These are phyloP conservation scores for Avena eriantha DNA, from an alignment of 176 grass and related monocot species.

Conservation along the genomic window DNA sequence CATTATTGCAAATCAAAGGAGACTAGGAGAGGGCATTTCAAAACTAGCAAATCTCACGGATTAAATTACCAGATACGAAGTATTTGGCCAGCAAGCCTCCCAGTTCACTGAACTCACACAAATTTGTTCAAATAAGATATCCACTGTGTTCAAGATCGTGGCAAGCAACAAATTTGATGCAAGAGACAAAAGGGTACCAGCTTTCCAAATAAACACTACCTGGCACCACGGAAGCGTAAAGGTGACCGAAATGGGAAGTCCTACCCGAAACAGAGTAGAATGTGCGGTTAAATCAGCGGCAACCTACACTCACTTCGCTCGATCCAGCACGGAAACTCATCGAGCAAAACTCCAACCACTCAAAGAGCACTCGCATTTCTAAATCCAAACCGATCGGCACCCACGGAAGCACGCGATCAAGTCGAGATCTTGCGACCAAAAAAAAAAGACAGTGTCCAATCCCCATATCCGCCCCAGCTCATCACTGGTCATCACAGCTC, in stretches of 20 bases:
- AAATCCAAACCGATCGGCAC: neutral
- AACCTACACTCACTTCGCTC: constrained; percentile 6
- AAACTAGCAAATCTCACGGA: neutral
- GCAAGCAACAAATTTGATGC: neutral
- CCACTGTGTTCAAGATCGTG: neutral
- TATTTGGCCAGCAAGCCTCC: constrained; percentile 28
- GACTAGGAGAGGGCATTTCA: neutral
- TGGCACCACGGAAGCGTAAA: neutral
- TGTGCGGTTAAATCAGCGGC: neutral
- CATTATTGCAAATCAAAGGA: constrained; percentile 9
- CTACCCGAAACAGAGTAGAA: neutral
- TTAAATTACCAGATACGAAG: neutral
- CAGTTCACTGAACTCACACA: neutral
- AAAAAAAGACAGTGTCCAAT: neutral
- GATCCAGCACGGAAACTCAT: constrained; percentile 10
- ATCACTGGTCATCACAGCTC: neutral
- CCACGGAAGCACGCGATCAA: neutral
- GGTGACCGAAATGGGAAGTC: neutral
- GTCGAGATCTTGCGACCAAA: constrained; percentile 32
- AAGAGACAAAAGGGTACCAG: neutral
- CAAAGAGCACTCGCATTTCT: neutral
- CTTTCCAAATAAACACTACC: neutral
- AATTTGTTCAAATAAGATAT: neutral
- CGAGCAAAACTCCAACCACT: neutral
- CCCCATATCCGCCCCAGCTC: constrained; percentile 7